Conservation (phyloP, 139 green algal genomes). For the Pseudopediastrum boryanum region DNA sequence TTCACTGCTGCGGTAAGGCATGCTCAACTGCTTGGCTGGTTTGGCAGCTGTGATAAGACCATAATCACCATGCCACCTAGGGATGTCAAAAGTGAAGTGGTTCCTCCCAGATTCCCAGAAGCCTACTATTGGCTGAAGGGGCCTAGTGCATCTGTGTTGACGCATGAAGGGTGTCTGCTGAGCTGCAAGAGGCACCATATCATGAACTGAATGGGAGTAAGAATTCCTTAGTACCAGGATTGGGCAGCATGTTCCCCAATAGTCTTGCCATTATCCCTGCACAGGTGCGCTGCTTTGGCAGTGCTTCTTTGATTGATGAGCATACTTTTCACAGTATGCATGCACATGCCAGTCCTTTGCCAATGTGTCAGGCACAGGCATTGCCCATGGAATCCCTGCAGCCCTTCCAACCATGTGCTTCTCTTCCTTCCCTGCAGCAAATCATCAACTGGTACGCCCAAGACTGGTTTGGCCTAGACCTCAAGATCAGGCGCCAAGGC, state of each 20-base stretch:
- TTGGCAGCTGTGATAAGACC: neutral
- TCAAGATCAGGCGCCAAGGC: slow-evolving; percentile 28
- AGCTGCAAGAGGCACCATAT: too few relatives aligned
- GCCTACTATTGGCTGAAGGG: neutral
- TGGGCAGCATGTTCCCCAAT: neutral
- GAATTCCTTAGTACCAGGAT: too few relatives aligned
- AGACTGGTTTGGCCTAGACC: slow-evolving; percentile 40
- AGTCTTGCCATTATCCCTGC: too few relatives aligned
- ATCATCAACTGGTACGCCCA: neutral
- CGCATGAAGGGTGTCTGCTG: neutral
- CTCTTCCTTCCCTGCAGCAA: neutral
- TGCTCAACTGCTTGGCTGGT: too few relatives aligned
- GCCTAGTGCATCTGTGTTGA: neutral
- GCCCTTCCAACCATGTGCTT: too few relatives aligned
- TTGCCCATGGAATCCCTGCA: too few relatives aligned
- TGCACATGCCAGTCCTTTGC: too few relatives aligned
- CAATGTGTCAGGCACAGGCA: too few relatives aligned
- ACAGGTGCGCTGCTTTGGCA: neutral
- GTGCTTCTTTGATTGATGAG: neutral
- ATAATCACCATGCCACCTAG: neutral
- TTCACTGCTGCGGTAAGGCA: slow-evolving; percentile 29
- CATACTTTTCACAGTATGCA: too few relatives aligned
- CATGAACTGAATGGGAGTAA: too few relatives aligned
- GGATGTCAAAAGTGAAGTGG: neutral
- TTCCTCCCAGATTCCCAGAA: neutral